Conservation (phyloP, 2,329 filamentous ascomycete species). For the Colletotrichum sp. region DNA sequence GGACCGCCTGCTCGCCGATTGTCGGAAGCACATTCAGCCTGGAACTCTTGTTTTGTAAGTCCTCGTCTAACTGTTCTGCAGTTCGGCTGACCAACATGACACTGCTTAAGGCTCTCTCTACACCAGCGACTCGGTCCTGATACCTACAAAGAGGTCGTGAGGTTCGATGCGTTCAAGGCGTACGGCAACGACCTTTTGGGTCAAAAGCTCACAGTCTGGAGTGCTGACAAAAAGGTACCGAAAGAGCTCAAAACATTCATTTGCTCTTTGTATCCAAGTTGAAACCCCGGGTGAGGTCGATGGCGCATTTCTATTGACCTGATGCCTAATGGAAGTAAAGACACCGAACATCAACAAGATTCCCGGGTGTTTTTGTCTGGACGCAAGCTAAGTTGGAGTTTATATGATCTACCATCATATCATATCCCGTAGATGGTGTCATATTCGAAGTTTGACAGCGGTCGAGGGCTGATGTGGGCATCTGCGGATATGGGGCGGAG, state of each 20-base stretch:
- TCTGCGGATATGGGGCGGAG: neutral
- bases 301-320: neutral
- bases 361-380: neutral
- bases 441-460: neutral
- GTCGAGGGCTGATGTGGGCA: neutral
- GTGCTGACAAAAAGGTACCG: neutral
- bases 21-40: neutral
- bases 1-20: neutral
- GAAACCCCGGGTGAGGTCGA: neutral
- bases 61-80: neutral
- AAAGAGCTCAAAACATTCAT: neutral
- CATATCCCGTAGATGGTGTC: neutral
- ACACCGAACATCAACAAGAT: neutral
- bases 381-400: neutral
- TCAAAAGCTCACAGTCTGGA: neutral
- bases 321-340: neutral
- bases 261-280: neutral
- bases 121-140: neutral
- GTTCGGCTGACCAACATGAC: neutral
- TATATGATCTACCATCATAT: neutral
- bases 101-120: neutral
- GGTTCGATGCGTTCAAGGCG: neutral
- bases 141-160: neutral
- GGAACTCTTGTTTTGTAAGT: neutral
- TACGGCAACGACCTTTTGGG: neutral